These are phyloP conservation scores for Pontederia crassipes DNA, from an alignment of 176 grass and related monocot genomes.

Conservation along the genomic window DNA sequence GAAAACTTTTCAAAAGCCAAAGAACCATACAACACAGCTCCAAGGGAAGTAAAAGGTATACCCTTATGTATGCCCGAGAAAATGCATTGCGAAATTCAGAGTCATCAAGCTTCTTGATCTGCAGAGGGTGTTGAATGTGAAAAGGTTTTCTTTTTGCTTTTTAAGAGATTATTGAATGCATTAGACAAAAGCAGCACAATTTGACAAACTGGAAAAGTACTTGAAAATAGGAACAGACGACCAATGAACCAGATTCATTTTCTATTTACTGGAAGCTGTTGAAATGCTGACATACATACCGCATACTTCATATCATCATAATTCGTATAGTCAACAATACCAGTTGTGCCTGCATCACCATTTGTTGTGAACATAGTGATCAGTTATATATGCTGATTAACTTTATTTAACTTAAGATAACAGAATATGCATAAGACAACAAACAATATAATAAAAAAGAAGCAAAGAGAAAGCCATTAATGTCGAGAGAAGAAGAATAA, in stretches of 20 bases:
- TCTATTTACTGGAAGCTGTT: no score
- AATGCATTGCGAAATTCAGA: slow-evolving; percentile 96
- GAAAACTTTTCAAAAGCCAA: slow-evolving; percentile 3
- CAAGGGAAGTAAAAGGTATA: slow-evolving; percentile 16
- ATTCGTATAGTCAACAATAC: slow-evolving; percentile 93
- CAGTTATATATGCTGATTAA: no score
- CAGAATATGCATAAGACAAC: no score
- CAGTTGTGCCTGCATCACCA: slow-evolving; percentile 48
- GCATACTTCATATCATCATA: slow-evolving; percentile 99
- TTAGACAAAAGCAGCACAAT: slow-evolving; percentile 1
- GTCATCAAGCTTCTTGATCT: slow-evolving; percentile 95
- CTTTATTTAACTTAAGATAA: no score
- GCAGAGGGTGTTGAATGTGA: slow-evolving; percentile 5
- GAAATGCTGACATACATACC: slow-evolving; percentile 25
- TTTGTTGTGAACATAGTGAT: background rate
- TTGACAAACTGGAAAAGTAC: background rate
- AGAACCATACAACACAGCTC: slow-evolving; percentile 2
- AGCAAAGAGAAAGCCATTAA: no score
- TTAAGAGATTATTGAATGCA: slow-evolving; percentile 1
- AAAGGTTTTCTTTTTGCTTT: no score
- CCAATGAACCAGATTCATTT: no score
- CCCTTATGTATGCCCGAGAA: slow-evolving; percentile 79
- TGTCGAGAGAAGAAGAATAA: no score
- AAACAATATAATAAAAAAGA: no score
- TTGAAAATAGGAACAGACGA: background rate